phyloP scores from a whole-genome alignment of 2,329 filamentous ascomycete genomes.

The Chalaropsis ovoidea region DNA sequence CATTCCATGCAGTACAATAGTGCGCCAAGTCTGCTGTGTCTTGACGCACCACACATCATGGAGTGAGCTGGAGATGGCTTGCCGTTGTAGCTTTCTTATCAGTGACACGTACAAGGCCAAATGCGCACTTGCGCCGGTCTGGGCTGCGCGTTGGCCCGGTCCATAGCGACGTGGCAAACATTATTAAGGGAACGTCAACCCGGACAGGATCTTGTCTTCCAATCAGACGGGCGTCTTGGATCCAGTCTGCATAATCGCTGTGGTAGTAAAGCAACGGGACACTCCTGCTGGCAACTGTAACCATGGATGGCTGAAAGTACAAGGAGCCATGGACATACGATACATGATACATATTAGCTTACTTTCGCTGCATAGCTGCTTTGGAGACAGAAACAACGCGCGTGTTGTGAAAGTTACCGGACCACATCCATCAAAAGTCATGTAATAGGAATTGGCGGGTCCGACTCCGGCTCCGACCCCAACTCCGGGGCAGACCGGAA shows the following conservation, averaged over 20 bases:
- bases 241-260: not conserved
- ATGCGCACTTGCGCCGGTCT: not conserved
- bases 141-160: not conserved
- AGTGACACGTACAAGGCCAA: not conserved
- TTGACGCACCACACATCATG: not conserved
- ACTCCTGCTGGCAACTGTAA: not conserved
- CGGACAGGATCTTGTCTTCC: not conserved
- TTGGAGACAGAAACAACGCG: no score
- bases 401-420: no score
- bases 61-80: not conserved
- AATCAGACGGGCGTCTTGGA: not conserved
- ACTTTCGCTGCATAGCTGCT: not conserved
- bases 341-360: not conserved
- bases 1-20: not conserved
- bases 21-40: not conserved
- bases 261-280: not conserved
- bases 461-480: not conserved
- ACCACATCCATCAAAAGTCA: no score
- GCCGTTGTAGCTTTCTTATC: not conserved
- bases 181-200: not conserved
- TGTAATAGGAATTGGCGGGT: no score
- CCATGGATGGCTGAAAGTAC: not conserved
- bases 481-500: not conserved
- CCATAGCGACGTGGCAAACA: not conserved
- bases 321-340: not conserved